Evolutionary conservation across 441 rosid genomes (phyloP).

Genomic region (Euphorbia corollata): DNA sequence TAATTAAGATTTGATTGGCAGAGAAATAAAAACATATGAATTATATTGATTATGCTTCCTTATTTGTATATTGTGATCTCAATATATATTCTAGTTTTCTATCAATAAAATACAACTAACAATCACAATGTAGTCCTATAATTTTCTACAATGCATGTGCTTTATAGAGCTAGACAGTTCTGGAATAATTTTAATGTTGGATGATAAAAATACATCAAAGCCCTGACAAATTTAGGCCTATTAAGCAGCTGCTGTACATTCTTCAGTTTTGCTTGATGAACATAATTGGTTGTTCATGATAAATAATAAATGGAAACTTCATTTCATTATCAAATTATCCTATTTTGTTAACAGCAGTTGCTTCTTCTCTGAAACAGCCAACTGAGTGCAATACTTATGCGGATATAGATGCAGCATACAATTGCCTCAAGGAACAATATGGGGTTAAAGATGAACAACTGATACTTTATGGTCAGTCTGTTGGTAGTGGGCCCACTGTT

Average conservation of each 20-base stretch:
- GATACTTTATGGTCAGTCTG: constrained; percentile 85
- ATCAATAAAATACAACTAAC: too few species aligned
- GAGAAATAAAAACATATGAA: too few species aligned
- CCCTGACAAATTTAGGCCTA: too few species aligned
- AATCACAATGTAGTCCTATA: too few species aligned
- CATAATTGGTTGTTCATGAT: background rate
- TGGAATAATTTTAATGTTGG: too few species aligned
- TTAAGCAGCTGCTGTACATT: background rate
- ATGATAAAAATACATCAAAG: too few species aligned
- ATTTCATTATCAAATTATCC: constrained; percentile 6
- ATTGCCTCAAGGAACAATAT: constrained; percentile 64
- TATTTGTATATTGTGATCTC: too few species aligned
- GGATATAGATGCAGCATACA: constrained; percentile 81
- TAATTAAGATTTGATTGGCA: too few species aligned
- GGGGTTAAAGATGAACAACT: constrained; percentile 73
- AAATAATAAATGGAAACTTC: background rate
- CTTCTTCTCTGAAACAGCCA: constrained; percentile 48
- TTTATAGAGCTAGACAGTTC: background rate
- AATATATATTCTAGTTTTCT: too few species aligned
- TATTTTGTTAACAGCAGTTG: constrained; percentile 1
- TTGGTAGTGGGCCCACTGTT: constrained; percentile 91
- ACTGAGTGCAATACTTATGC: constrained; percentile 78
- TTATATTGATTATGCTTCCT: too few species aligned
- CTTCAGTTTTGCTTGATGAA: background rate
- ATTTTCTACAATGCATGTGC: too few species aligned